Percentiles rank a stretch among this genome's conserved stretches.
Evolutionary conservation across 1,284 basidiomycete genomes (phyloP).

Genomic region (Leccinum subspadiceum): DNA sequence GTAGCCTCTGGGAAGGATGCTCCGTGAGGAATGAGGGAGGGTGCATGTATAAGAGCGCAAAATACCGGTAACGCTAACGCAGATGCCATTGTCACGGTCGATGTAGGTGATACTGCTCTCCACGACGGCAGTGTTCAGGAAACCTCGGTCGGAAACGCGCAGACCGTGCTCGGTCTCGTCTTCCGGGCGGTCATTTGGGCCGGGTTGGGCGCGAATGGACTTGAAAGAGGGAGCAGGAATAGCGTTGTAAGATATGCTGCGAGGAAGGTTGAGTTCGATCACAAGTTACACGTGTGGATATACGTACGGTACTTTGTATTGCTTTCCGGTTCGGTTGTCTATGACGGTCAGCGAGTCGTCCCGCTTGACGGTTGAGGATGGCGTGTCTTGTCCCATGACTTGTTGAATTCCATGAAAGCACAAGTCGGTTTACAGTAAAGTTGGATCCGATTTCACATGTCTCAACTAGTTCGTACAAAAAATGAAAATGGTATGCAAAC

Average conservation of each 20-base stretch:
- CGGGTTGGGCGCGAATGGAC: conserved; percentile 57
- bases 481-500: neutral
- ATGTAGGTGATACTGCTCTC: conserved; percentile 83
- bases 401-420: neutral
- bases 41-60: neutral
- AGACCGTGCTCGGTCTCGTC: conserved; percentile 82
- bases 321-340: conserved; percentile 84
- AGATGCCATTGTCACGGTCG: conserved; percentile 82
- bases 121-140: conserved; percentile 85
- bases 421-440: neutral
- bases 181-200: conserved; percentile 66
- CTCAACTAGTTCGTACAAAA: neutral
- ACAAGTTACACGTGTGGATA: neutral
- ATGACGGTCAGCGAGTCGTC: conserved; percentile 60
- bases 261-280: conserved; percentile 1
- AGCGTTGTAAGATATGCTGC: conserved; percentile 73
- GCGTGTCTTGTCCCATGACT: conserved; percentile 28
- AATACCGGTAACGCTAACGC: conserved; percentile 57
- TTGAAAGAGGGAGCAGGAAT: conserved; percentile 82
- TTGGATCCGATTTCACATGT: conserved; percentile 19
- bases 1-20: conserved; percentile 63
- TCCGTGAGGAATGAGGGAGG: neutral
- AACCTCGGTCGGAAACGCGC: conserved; percentile 76
- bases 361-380: conserved; percentile 18
- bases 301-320: conserved; percentile 71